Evolutionary conservation across 306 rosid species (phyloP), one percentile per base, ranked within the genome.

Genomic region (Fragaria iinumae): DNA sequence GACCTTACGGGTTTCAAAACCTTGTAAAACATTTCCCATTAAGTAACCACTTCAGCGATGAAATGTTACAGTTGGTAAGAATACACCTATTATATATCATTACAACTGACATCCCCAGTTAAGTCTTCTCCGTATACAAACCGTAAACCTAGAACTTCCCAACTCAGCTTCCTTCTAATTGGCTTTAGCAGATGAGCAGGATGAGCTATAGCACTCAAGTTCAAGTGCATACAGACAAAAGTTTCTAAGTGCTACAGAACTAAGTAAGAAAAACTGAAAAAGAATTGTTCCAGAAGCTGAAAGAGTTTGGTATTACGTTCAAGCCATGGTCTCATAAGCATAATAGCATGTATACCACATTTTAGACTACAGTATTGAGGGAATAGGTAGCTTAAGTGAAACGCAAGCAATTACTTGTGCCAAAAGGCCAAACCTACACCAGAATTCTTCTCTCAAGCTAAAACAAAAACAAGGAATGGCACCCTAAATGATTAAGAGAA

Each of bases 401-500:
- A 14, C 48, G 21, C 14, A 11, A 65, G 11, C 32, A 16, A 36
- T n/a, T 4, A 72, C 7, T 53, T 72, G 11, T 12, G 49, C 20
- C 10, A 12, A 34, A 34, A 72, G 48, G 29, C 63, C 25, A 49
- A 71, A 48, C 29, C 39, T 4, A 5, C 38, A 23, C 43, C 23
- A 11, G n/a, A 12, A 32, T 53, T 23, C 50, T 41, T 21, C 20
- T 16, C 12, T 23, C 77, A 57, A 25, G 45, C 43, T 12, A 43
- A 73, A 41, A 14, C 3, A 16, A 57, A 23, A 41, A 23, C 1
- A 14, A 56, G 41, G 38, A 53, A 38, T n/a, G 4, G 1, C 48
- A 72, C 3, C 64, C 62, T 34, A 41, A 21, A 72, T 3, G 76
- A 39, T 36, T 14, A 56, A 38, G 38, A 72, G 76, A 53, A 71